phyloP scores from a whole-genome alignment of 106 monocot species.

The Chionographis japonica region DNA sequence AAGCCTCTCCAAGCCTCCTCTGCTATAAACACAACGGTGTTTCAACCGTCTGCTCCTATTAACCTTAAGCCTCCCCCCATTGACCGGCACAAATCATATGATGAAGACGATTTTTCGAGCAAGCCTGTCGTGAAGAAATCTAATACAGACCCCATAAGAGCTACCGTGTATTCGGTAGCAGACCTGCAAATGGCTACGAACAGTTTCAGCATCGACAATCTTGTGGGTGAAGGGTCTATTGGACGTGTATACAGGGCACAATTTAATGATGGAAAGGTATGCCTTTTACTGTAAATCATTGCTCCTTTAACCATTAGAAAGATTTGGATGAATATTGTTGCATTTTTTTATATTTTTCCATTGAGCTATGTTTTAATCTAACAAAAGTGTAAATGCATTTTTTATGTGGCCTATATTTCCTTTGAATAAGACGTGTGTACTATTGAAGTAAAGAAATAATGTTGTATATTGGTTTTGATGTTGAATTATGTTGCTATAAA shows the following conservation, averaged over 20 bases:
- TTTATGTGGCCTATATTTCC: neutral
- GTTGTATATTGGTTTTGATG: too few relatives aligned
- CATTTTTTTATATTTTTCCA: neutral
- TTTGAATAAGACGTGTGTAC: neutral
- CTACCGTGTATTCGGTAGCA: conserved; percentile 52
- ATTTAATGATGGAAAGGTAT: conserved; percentile 60
- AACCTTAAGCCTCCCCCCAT: conserved; percentile 49
- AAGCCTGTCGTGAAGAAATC: conserved; percentile 24
- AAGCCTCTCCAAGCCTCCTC: conserved; percentile 33
- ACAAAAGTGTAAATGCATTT: neutral
- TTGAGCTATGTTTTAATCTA: neutral
- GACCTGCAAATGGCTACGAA: conserved; percentile 68
- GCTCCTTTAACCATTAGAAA: neutral
- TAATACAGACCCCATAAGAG: conserved; percentile 21
- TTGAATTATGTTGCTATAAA: too few relatives aligned
- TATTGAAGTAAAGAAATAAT: too few relatives aligned
- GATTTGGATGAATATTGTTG: neutral
- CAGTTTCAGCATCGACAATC: conserved; percentile 58
- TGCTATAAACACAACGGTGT: conserved; percentile 10
- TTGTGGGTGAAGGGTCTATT: conserved; percentile 55
- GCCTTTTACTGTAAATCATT: neutral
- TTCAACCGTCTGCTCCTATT: conserved; percentile 33
- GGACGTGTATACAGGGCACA: conserved; percentile 63
- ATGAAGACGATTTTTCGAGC: conserved; percentile 39
- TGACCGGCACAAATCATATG: conserved; percentile 41